Conservation (phyloP, 2,329 filamentous ascomycete genomes). For the Aspergillus thermomutatus region DNA sequence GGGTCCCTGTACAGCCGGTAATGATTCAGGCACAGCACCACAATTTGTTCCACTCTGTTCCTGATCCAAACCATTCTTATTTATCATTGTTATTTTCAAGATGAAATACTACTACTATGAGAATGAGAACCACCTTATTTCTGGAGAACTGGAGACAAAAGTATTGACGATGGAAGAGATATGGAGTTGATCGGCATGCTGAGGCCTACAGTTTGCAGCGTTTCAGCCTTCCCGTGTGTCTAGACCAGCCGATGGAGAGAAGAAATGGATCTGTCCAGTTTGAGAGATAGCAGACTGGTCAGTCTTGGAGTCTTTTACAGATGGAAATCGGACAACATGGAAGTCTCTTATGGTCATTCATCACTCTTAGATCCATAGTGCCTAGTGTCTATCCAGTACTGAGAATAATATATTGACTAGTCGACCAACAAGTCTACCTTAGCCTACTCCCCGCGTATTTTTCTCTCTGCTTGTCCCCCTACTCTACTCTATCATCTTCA, state of each 20-base stretch:
- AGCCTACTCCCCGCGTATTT: too few species aligned
- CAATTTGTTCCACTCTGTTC: not conserved
- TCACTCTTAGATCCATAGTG: too few species aligned
- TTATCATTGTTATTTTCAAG: not conserved
- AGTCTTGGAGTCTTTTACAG: not conserved
- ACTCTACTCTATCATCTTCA: not conserved
- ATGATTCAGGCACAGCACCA: not conserved
- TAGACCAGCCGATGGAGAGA: conserved; percentile 31
- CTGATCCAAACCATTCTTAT: not conserved
- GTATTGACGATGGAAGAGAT: not conserved
- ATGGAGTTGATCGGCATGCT: not conserved
- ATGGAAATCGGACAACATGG: not conserved
- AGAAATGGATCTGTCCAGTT: conserved; percentile 10
- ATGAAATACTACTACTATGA: not conserved
- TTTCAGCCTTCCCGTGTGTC: conserved; percentile 26
- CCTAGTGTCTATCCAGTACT: too few species aligned
- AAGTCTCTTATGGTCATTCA: too few species aligned
- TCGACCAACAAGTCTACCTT: too few species aligned
- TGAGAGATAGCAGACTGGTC: conserved; percentile 15
- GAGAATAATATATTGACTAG: too few species aligned
- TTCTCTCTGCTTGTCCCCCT: not conserved
- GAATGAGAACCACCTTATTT: not conserved
- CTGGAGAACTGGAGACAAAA: not conserved
- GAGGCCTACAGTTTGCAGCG: not conserved
- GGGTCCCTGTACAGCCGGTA: too few species aligned